Evolutionary conservation across 306 rosid genomes (phyloP).

Genomic region (Gillenia trifoliata): DNA sequence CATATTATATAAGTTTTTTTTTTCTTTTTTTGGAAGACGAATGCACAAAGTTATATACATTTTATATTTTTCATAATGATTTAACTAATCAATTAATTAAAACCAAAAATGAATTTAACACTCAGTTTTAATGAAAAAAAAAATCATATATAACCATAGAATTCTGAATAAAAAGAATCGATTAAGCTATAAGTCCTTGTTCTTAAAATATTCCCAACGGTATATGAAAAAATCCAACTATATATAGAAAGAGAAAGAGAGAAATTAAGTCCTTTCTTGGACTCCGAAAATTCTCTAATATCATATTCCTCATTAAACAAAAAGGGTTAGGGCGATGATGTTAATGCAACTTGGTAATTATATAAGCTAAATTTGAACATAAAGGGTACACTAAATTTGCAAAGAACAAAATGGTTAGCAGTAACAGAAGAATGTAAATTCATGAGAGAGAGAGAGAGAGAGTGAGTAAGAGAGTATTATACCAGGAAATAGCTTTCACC

Average conservation of each 20-base stretch:
- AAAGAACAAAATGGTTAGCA: not conserved
- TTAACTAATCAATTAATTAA: too few species aligned
- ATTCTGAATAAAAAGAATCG: too few species aligned
- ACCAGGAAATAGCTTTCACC: constrained; percentile 95
- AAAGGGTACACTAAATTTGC: not conserved
- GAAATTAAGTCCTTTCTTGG: not conserved
- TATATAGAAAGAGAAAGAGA: not conserved
- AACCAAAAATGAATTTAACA: too few species aligned
- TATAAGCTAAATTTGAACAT: not conserved
- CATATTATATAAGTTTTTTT: too few species aligned
- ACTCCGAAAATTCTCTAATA: not conserved
- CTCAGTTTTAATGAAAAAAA: not conserved
- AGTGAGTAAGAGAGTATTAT: not conserved
- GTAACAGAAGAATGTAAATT: not conserved
- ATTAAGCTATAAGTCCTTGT: not conserved
- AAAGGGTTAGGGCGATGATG: not conserved
- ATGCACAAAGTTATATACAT: too few species aligned
- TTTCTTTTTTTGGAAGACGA: too few species aligned
- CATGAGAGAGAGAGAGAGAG: constrained; percentile 2
- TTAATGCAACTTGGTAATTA: not conserved
- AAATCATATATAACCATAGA: not conserved
- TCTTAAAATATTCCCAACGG: not conserved
- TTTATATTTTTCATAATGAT: too few species aligned
- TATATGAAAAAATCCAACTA: not conserved
- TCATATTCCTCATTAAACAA: not conserved